A percentile compares a stretch with the other conserved stretches of the same genome.
These are phyloP conservation scores for Priceomyces melissophilus DNA, from an alignment of 805 yeast species.

Conservation along the genomic window DNA sequence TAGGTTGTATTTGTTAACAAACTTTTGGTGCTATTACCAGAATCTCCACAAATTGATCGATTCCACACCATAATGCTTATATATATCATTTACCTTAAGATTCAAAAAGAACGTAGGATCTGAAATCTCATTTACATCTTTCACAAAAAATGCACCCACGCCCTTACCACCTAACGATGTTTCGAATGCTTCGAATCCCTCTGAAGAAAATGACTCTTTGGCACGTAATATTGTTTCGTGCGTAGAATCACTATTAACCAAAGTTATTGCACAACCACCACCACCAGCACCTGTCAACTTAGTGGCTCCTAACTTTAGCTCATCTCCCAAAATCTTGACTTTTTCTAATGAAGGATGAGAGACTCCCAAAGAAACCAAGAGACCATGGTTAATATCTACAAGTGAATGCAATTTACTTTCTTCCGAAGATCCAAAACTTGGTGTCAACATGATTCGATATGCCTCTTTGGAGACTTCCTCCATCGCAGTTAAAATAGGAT, in stretches of 20 bases:
- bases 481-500: slow-evolving; percentile 70
- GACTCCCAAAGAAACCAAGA: slow-evolving; percentile 81
- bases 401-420: slow-evolving; percentile 49
- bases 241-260: slow-evolving; percentile 49
- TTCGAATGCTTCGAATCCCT: slow-evolving; percentile 71
- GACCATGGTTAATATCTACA: slow-evolving; percentile 81
- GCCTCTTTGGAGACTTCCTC: slow-evolving; percentile 73
- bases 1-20: slow-evolving; percentile 1
- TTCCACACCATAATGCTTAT: slow-evolving; percentile 43
- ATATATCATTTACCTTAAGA: slow-evolving; percentile 47
- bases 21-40: slow-evolving; percentile 43
- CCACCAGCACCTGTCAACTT: slow-evolving; percentile 99
- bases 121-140: slow-evolving; percentile 16
- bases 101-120: slow-evolving; percentile 32
- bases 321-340: slow-evolving; percentile 65
- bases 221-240: slow-evolving; percentile 35
- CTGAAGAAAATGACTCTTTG: slow-evolving; percentile 29
- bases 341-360: slow-evolving; percentile 88
- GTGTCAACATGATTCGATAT: slow-evolving; percentile 55
- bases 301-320: slow-evolving; percentile 70
- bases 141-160: slow-evolving; percentile 50
- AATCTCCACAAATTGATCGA: slow-evolving; percentile 50
- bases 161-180: slow-evolving; percentile 90
- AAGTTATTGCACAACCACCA: slow-evolving; percentile 95
- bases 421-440: slow-evolving; percentile 43